Evolutionary conservation across 2,329 filamentous ascomycete species (phyloP).

Genomic region (Fusarium sambucinum): DNA sequence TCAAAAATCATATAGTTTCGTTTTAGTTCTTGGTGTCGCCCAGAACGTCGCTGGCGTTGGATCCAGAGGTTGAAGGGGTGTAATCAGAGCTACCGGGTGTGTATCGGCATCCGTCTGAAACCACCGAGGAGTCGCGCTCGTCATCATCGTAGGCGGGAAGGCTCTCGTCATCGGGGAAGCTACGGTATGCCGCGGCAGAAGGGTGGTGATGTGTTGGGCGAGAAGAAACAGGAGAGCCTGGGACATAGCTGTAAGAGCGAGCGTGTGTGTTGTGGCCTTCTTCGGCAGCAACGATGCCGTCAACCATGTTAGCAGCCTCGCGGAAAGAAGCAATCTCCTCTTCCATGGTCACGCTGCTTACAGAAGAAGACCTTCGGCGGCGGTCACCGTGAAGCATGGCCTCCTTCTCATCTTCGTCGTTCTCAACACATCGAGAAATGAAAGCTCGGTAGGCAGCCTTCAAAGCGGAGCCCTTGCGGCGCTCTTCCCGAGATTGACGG

Average conservation of each 20-base stretch:
- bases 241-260: conserved; percentile 23
- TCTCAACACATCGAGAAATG: conserved; percentile 47
- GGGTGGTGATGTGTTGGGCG: conserved; percentile 35
- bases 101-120: conserved; percentile 60
- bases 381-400: conserved; percentile 36
- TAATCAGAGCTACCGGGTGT: conserved; percentile 51
- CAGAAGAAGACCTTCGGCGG: conserved; percentile 29
- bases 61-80: conserved; percentile 36
- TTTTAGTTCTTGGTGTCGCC: conserved; percentile 44
- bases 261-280: conserved; percentile 49
- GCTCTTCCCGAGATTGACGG: conserved; percentile 45
- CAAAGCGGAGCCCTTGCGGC: conserved; percentile 45
- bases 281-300: conserved; percentile 60
- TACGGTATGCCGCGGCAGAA: conserved; percentile 40
- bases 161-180: conserved; percentile 49
- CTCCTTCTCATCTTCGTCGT: conserved; percentile 43
- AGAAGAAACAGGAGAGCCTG: conserved; percentile 33
- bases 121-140: conserved; percentile 51
- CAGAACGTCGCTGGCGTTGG: conserved; percentile 42
- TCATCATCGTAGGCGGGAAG: conserved; percentile 59
- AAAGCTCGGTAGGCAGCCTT: conserved; percentile 50
- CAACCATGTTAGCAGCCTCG: conserved; percentile 59
- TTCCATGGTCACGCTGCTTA: conserved; percentile 56
- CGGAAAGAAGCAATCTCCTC: conserved; percentile 64
- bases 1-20: conserved; percentile 18